These are phyloP conservation scores for Dichotomocladium elegans DNA, from an alignment of 371 early-diverging fungal genomes.

Conservation along the genomic window DNA sequence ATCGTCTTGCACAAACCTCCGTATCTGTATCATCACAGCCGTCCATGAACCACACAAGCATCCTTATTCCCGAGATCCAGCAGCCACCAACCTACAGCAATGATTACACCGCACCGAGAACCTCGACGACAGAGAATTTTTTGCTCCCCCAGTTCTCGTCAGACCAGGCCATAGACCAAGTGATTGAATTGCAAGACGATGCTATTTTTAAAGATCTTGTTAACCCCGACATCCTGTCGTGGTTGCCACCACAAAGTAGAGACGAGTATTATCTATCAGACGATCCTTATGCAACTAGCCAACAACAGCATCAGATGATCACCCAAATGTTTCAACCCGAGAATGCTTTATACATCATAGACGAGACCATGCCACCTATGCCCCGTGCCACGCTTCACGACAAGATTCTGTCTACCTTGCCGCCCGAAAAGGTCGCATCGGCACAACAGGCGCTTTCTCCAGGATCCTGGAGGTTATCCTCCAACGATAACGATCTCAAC, in stretches of 20 bases:
- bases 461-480: background rate
- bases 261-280: too few relatives aligned
- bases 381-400: slow-evolving; percentile 11
- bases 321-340: too few relatives aligned
- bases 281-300: background rate
- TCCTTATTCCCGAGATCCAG: too few relatives aligned
- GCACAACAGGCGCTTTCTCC: background rate
- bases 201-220: slow-evolving; percentile 4
- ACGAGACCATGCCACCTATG: slow-evolving; percentile 13
- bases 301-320: slow-evolving; percentile 1
- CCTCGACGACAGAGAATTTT: slow-evolving; percentile 12
- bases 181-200: slow-evolving; percentile 30
- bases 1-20: background rate
- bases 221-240: background rate
- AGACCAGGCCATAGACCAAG: slow-evolving; percentile 41
- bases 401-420: slow-evolving; percentile 17
- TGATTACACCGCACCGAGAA: background rate
- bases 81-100: too few relatives aligned
- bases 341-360: slow-evolving; percentile 13
- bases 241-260: too few relatives aligned
- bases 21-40: background rate
- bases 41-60: background rate
- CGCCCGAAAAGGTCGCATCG: slow-evolving; percentile 26
- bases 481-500: background rate
- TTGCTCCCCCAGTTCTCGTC: slow-evolving; percentile 40